phyloP scores from a whole-genome alignment of 352 stramenopile genomes.

The Phytophthora chlamydospora region DNA sequence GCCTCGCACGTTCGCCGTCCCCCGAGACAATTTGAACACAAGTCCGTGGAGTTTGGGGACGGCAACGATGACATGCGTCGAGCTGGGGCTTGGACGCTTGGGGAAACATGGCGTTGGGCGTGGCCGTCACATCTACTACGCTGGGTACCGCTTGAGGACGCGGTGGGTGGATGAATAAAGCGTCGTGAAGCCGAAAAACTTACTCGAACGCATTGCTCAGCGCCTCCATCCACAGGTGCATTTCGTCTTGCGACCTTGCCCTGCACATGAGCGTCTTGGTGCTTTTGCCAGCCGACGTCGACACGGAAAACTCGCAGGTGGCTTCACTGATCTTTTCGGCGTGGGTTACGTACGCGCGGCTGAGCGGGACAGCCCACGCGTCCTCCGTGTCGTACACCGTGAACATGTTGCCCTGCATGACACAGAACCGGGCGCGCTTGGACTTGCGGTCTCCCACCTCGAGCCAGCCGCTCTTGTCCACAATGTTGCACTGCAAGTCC shows the following conservation, averaged over 20 bases:
- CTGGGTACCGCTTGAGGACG: slow-evolving; percentile 32
- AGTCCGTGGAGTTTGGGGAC: slow-evolving; percentile 14
- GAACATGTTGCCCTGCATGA: slow-evolving; percentile 84
- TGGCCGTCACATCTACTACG: slow-evolving; percentile 49
- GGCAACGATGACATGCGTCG: slow-evolving; percentile 23
- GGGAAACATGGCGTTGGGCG: slow-evolving; percentile 24
- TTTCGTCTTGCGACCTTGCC: slow-evolving; percentile 71
- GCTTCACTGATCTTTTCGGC: slow-evolving; percentile 67
- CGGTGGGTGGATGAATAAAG: slow-evolving; percentile 25
- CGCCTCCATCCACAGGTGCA: slow-evolving; percentile 79
- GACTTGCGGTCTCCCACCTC: slow-evolving; percentile 81
- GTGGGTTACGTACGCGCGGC: slow-evolving; percentile 74
- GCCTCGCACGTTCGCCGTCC: slow-evolving; percentile 32
- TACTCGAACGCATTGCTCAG: slow-evolving; percentile 62
- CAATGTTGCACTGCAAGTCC: slow-evolving; percentile 71
- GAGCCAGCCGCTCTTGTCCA: slow-evolving; percentile 83
- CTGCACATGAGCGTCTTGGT: slow-evolving; percentile 77
- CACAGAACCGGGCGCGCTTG: slow-evolving; percentile 74
- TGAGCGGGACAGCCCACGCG: slow-evolving; percentile 78
- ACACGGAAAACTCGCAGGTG: slow-evolving; percentile 68
- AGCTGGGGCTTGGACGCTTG: slow-evolving; percentile 17
- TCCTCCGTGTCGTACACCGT: slow-evolving; percentile 86
- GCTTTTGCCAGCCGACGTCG: slow-evolving; percentile 69
- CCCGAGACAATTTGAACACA: slow-evolving; percentile 25
- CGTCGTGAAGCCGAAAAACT: slow-evolving; percentile 22